phyloP scores from a whole-genome alignment of 192 early-diverging fungal species.

The Diversispora epigaea region DNA sequence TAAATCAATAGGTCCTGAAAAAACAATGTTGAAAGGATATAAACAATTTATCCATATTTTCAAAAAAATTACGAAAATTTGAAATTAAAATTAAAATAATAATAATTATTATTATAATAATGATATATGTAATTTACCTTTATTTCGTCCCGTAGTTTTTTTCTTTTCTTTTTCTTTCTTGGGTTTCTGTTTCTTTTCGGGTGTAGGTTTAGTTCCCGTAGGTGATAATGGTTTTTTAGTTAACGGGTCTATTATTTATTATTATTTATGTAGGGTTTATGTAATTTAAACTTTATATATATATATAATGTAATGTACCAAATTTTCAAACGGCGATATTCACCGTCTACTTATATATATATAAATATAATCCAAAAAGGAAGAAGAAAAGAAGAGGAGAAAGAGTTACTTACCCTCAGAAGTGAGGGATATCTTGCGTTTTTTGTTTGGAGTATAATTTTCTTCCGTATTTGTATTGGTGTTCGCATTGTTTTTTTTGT shows the following conservation, averaged over 20 bases:
- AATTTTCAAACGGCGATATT: background rate
- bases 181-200: conserved; percentile 53
- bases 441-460: conserved; percentile 4
- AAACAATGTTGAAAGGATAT: no score
- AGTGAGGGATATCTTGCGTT: conserved; percentile 3
- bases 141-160: conserved; percentile 49
- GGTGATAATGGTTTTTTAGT: background rate
- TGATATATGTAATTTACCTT: conserved; percentile 47
- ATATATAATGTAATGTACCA: background rate
- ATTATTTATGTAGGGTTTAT: no score
- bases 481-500: background rate
- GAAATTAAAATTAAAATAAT: background rate
- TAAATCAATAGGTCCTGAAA: conserved; percentile 73
- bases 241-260: no score
- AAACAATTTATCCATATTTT: no score
- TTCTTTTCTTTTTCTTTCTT: conserved; percentile 59
- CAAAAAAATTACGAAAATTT: background rate
- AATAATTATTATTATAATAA: background rate
- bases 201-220: conserved; percentile 31
- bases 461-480: background rate
- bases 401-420: background rate
- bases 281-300: background rate
- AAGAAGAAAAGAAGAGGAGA: background rate
- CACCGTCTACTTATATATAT: background rate
- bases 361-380: background rate